A percentile compares a stretch with the other conserved stretches of the same genome.
Conservation (phyloP, 116 monocot genomes). For the Phalaenopsis hybrid region DNA sequence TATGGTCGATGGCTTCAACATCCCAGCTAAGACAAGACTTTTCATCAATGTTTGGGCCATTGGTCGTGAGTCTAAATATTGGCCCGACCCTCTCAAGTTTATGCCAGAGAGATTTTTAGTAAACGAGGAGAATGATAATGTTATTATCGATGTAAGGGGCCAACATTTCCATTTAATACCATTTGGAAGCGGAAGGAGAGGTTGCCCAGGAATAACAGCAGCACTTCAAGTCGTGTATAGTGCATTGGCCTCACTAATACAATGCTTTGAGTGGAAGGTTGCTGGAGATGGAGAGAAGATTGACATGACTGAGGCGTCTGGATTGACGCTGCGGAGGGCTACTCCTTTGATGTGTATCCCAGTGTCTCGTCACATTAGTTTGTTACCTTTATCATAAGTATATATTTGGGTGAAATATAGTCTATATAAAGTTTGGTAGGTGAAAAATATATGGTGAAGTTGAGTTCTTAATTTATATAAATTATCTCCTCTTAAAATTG, state of each 20-base stretch:
- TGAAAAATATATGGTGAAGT: too few relatives aligned
- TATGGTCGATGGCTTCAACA: constrained; percentile 17
- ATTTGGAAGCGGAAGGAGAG: constrained; percentile 25
- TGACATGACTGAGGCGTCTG: too few relatives aligned
- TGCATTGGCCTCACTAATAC: constrained; percentile 13
- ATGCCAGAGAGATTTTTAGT: constrained; percentile 24
- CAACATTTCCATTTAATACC: constrained; percentile 26
- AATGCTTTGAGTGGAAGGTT: constrained; percentile 11
- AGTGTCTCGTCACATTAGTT: not conserved
- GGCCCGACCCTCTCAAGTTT: constrained; percentile 11
- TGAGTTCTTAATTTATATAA: too few relatives aligned
- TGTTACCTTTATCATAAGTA: too few relatives aligned
- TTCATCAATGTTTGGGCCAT: constrained; percentile 39
- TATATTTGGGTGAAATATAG: too few relatives aligned
- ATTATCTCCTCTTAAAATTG: too few relatives aligned
- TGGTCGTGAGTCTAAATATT: constrained; percentile 21
- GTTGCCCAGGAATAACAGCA: constrained; percentile 13
- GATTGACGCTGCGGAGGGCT: constrained; percentile 4
- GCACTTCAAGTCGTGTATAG: constrained; percentile 7
- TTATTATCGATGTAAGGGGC: constrained; percentile 6
- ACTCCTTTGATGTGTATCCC: constrained; percentile 19
- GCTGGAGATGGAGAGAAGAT: too few relatives aligned
- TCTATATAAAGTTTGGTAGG: too few relatives aligned
- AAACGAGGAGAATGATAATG: not conserved
- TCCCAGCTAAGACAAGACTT: constrained; percentile 23